These are phyloP conservation scores for Sporormia fimetaria DNA, from an alignment of 495 filamentous ascomycete species.

Conservation along the genomic window DNA sequence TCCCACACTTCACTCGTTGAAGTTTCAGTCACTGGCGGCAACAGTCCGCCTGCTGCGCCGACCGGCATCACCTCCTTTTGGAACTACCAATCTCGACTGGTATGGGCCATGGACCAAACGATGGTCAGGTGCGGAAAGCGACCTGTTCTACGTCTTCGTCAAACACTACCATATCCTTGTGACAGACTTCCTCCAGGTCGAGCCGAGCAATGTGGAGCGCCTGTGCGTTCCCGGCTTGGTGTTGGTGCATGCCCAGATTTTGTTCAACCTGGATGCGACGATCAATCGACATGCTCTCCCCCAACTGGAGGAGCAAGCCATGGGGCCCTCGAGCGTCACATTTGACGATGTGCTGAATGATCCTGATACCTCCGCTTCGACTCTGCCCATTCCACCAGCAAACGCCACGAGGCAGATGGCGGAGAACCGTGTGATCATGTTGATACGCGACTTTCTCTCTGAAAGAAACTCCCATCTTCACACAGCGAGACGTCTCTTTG, in stretches of 20 bases:
- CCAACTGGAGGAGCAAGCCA: constrained; percentile 29
- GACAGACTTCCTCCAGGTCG: constrained; percentile 63
- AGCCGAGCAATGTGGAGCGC: constrained; percentile 51
- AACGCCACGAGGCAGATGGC: constrained; percentile 76
- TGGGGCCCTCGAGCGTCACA: constrained; percentile 49
- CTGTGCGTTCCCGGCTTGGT: constrained; percentile 66
- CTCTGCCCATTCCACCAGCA: constrained; percentile 51
- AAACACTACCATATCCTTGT: constrained; percentile 81
- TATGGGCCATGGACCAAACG: constrained; percentile 72
- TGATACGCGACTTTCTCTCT: constrained; percentile 75
- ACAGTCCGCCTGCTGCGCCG: constrained; percentile 55
- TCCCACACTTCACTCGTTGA: constrained; percentile 52
- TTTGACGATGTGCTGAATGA: constrained; percentile 71
- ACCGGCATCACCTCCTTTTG: constrained; percentile 55
- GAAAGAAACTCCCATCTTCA: constrained; percentile 43
- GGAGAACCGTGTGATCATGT: constrained; percentile 79
- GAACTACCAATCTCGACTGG: constrained; percentile 66
- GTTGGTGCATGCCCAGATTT: constrained; percentile 73
- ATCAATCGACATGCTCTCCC: constrained; percentile 57
- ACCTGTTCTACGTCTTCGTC: constrained; percentile 87
- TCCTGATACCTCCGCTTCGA: constrained; percentile 55
- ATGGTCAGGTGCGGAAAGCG: constrained; percentile 84
- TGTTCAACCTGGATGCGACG: constrained; percentile 71
- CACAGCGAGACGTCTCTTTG: constrained; percentile 57
- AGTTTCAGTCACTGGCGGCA: constrained; percentile 55